Base-by-base conservation (phyloP, 768 basidiomycete species). In the Amanita rubescens region DNA sequence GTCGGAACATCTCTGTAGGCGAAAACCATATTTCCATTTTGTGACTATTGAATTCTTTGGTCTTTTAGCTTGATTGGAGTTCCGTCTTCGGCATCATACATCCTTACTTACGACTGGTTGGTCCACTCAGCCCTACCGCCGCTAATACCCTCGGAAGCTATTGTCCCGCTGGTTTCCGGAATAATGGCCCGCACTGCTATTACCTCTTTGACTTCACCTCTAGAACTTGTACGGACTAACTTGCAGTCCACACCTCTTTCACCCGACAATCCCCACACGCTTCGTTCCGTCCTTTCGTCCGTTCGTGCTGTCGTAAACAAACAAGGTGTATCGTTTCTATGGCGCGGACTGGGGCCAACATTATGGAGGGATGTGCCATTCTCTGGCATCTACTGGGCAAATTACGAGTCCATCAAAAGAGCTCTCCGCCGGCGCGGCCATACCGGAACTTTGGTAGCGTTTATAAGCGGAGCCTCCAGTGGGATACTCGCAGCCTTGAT, bases 301-400 rank as follows among this genome's bases (percentile, higher is more conserved):
- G 73, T 94, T 55, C 76, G 78, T 0, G 64, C 59, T 0, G 68
- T 90, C 10, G 84, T 88, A 10, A 77, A 75, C 22, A 63, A 71
- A 32, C 74, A 87, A 41, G 95, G 94, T 5, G 59, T 84, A 5
- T 67, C 72, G 9, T 85, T 80, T 46, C 76, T 98, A 24, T 99
- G 93, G 92, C 77, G 91, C 50, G 96, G 96, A 0, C 75, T 99
- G 7, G 88, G 88, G 0, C 81, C 94, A 2, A 95, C 93, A 4
- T 74, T 99, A 8, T 97, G 94, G 94, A 80, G 96, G 47, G 96
- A 99, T 61, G 94, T 98, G 5, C 95, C 96, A 0, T 99, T 99
- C 66, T 93, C 90, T 37, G 96, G 94, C 10, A 73, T 95, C 30
- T 99, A 99, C 63, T 99, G 96, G 96, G 90, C 91, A 3, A 84